Evolutionary conservation across 352 stramenopile genomes (phyloP).

Genomic region (Phytophthora colocasiae): DNA sequence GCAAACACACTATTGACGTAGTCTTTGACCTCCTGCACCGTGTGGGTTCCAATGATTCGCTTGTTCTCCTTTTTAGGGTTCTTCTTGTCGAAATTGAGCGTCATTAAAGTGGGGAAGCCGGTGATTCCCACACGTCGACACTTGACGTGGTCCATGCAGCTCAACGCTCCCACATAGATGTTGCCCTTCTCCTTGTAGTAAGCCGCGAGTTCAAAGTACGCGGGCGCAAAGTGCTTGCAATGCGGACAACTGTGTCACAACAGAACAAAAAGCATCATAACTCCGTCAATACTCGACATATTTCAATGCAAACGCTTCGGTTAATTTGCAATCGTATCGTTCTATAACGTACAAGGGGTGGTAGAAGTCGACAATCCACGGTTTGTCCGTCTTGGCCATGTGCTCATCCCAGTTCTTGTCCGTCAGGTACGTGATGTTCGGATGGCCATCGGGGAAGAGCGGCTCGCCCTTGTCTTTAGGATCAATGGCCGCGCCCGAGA

Average conservation of each 20-base stretch:
- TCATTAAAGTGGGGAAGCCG: slow-evolving; percentile 82
- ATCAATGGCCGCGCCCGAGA: slow-evolving; percentile 50
- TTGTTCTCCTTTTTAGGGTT: slow-evolving; percentile 68
- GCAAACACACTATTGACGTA: slow-evolving; percentile 69
- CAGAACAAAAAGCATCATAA: slow-evolving; percentile 16
- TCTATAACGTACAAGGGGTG: slow-evolving; percentile 78
- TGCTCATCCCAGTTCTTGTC: slow-evolving; percentile 84
- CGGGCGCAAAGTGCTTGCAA: slow-evolving; percentile 81
- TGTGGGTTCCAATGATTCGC: slow-evolving; percentile 82
- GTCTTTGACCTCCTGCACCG: slow-evolving; percentile 77
- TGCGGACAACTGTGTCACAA: slow-evolving; percentile 67
- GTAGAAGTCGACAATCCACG: slow-evolving; percentile 89
- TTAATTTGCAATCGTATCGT: neutral
- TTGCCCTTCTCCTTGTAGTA: slow-evolving; percentile 77
- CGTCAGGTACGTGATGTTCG: slow-evolving; percentile 89
- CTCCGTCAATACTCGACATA: slow-evolving; percentile 21
- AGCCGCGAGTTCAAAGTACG: slow-evolving; percentile 66
- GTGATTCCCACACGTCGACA: slow-evolving; percentile 81
- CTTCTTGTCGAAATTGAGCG: slow-evolving; percentile 84
- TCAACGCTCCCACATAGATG: slow-evolving; percentile 80
- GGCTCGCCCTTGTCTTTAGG: slow-evolving; percentile 80
- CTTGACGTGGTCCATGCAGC: slow-evolving; percentile 90
- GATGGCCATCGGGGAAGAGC: slow-evolving; percentile 81
- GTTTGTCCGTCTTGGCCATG: slow-evolving; percentile 77
- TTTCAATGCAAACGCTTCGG: neutral